Percentiles rank a stretch among this genome's conserved stretches.
Evolutionary conservation across 2,329 filamentous ascomycete genomes (phyloP).

Genomic region (Orbilia oligospora): DNA sequence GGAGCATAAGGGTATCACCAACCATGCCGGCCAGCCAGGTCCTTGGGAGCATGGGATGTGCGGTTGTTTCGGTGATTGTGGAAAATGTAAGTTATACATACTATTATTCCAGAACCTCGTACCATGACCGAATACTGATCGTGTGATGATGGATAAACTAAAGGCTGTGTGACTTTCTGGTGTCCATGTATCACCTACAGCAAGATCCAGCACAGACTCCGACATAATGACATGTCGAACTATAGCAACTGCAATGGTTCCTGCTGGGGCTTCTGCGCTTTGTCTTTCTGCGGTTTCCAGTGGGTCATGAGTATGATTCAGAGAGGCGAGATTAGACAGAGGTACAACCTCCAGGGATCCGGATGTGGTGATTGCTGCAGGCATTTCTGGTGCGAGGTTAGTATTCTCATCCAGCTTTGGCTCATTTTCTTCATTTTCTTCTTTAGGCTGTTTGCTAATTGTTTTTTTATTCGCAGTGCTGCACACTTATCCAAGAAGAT

Average conservation of each 20-base stretch:
- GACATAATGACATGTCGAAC: conserved; percentile 37
- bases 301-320: conserved; percentile 71
- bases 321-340: conserved; percentile 72
- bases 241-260: conserved; percentile 61
- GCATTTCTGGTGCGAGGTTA: conserved; percentile 70
- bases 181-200: conserved; percentile 61
- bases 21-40: conserved; percentile 21
- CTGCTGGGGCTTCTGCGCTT: conserved; percentile 66
- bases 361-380: conserved; percentile 71
- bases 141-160: background rate
- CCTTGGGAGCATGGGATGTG: conserved; percentile 61
- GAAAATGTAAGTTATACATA: conserved; percentile 58
- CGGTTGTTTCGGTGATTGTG: conserved; percentile 58
- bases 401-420: conserved; percentile 16
- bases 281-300: conserved; percentile 65
- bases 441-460: conserved; percentile 26
- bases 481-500: conserved; percentile 73
- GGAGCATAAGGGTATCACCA: conserved; percentile 28
- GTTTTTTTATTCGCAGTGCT: conserved; percentile 68
- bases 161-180: conserved; percentile 51
- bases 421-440: no score
- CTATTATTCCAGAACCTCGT: background rate
- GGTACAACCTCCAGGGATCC: conserved; percentile 72
- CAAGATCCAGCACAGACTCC: conserved; percentile 55
- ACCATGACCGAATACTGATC: background rate